These are phyloP conservation scores for Sergeia podlipaevii DNA, from an alignment of 208 protist genomes.

Conservation along the genomic window DNA sequence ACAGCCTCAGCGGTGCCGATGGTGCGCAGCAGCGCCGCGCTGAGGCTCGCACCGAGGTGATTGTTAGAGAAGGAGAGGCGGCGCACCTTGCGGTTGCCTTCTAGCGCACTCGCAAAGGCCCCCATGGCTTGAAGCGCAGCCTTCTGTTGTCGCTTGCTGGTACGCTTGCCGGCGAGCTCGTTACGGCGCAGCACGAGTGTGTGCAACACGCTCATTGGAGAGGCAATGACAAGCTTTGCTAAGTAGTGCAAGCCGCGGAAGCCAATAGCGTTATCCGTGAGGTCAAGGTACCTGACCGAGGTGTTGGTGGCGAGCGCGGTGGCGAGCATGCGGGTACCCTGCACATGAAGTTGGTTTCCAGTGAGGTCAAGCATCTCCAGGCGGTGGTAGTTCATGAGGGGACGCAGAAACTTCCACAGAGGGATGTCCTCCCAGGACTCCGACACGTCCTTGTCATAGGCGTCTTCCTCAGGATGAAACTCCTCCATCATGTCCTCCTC, in stretches of 20 bases:
- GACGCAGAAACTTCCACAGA: slow-evolving; percentile 69
- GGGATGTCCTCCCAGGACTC: slow-evolving; percentile 64
- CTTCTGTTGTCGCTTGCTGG: slow-evolving; percentile 26
- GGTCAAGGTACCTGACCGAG: slow-evolving; percentile 67
- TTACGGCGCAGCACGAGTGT: slow-evolving; percentile 54
- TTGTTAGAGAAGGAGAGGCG: slow-evolving; percentile 65
- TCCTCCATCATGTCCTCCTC: slow-evolving; percentile 35
- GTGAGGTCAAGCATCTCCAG: slow-evolving; percentile 73
- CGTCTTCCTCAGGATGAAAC: slow-evolving; percentile 39
- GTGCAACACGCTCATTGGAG: slow-evolving; percentile 35
- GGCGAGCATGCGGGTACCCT: slow-evolving; percentile 75
- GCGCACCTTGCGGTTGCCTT: slow-evolving; percentile 38
- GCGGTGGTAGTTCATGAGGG: slow-evolving; percentile 68
- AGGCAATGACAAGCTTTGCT: slow-evolving; percentile 44
- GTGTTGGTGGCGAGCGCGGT: slow-evolving; percentile 65
- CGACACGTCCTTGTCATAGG: slow-evolving; percentile 20
- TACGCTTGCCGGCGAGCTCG: slow-evolving; percentile 23
- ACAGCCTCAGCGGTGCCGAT: slow-evolving; percentile 32
- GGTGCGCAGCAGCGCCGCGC: slow-evolving; percentile 45
- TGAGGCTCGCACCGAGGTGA: slow-evolving; percentile 65
- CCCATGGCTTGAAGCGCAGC: slow-evolving; percentile 30
- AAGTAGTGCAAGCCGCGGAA: slow-evolving; percentile 67
- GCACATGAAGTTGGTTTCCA: slow-evolving; percentile 59
- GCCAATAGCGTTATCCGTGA: slow-evolving; percentile 76
- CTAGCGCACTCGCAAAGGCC: slow-evolving; percentile 46